phyloP scores from a whole-genome alignment of 768 basidiomycete genomes.

The Serendipita sp. region DNA sequence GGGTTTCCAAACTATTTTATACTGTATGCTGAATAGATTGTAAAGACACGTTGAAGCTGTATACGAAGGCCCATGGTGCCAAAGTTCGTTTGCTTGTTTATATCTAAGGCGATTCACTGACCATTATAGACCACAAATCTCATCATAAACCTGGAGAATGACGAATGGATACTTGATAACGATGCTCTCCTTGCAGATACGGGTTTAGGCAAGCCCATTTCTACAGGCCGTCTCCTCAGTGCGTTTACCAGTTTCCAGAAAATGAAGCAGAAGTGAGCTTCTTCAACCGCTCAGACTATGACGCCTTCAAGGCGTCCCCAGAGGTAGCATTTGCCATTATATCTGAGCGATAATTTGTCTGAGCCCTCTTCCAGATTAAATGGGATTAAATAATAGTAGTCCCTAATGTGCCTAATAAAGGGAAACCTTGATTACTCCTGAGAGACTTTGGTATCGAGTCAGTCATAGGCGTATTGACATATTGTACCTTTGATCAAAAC shows the following conservation, averaged over 20 bases:
- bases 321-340: slow-evolving; percentile 31
- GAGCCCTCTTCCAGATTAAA: too few relatives aligned
- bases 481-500: not conserved
- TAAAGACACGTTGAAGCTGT: slow-evolving; percentile 83
- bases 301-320: slow-evolving; percentile 68
- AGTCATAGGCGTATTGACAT: not conserved
- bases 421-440: not conserved
- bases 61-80: slow-evolving; percentile 85
- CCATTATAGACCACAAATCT: slow-evolving; percentile 72
- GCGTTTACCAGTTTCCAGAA: slow-evolving; percentile 31
- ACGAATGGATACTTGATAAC: slow-evolving; percentile 78
- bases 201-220: slow-evolving; percentile 53
- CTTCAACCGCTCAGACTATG: slow-evolving; percentile 65
- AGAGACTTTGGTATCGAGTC: not conserved
- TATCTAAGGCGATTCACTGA: not conserved
- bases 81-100: slow-evolving; percentile 38
- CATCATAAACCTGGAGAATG: slow-evolving; percentile 94
- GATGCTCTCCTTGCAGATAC: slow-evolving; percentile 48
- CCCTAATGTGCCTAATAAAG: not conserved
- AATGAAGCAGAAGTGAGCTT: slow-evolving; percentile 94
- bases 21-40: not conserved
- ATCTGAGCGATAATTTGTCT: too few relatives aligned
- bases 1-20: slow-evolving; percentile 11
- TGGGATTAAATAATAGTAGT: too few relatives aligned
- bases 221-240: not conserved